A percentile compares a stretch with the other conserved stretches of the same genome.
Conservation (phyloP, 345 rosid genomes). For the Pseudoturritis turrita region DNA sequence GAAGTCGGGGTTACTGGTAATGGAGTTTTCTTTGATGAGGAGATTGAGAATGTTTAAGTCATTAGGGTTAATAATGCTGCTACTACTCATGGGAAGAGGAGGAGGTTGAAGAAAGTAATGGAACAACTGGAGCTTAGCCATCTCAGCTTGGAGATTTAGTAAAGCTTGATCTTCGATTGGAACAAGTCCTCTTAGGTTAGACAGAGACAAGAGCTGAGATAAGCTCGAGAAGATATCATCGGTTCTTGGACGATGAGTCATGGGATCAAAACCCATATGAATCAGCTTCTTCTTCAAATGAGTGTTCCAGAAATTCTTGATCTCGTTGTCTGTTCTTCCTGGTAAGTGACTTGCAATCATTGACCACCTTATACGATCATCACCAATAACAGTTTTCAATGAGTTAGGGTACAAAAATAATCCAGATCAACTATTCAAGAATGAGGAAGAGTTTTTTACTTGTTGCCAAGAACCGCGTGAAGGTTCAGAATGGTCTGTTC, state of each 20-base stretch:
- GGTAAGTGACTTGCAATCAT: slow-evolving; percentile 70
- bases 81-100: slow-evolving; percentile 1
- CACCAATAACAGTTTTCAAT: not conserved
- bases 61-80: slow-evolving; percentile 13
- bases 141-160: slow-evolving; percentile 24
- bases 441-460: slow-evolving; percentile 31
- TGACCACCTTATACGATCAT: slow-evolving; percentile 56
- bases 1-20: not conserved
- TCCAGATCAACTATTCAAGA: not conserved
- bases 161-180: slow-evolving; percentile 24
- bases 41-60: slow-evolving; percentile 23
- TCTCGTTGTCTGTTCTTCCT: slow-evolving; percentile 77
- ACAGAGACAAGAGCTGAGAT: slow-evolving; percentile 33
- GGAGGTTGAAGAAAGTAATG: slow-evolving; percentile 27
- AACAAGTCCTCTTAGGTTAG: slow-evolving; percentile 27
- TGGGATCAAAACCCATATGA: slow-evolving; percentile 82
- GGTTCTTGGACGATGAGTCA: slow-evolving; percentile 71
- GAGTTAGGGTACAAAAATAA: not conserved
- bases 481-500: slow-evolving; percentile 67
- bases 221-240: slow-evolving; percentile 31
- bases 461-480: slow-evolving; percentile 77
- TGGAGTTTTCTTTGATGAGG: slow-evolving; percentile 16
- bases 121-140: slow-evolving; percentile 25
- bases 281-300: slow-evolving; percentile 77
- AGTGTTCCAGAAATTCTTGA: slow-evolving; percentile 82